These are phyloP conservation scores for Gnomoniopsis sp. DNA, from an alignment of 2,329 filamentous ascomycete genomes.

Conservation along the genomic window DNA sequence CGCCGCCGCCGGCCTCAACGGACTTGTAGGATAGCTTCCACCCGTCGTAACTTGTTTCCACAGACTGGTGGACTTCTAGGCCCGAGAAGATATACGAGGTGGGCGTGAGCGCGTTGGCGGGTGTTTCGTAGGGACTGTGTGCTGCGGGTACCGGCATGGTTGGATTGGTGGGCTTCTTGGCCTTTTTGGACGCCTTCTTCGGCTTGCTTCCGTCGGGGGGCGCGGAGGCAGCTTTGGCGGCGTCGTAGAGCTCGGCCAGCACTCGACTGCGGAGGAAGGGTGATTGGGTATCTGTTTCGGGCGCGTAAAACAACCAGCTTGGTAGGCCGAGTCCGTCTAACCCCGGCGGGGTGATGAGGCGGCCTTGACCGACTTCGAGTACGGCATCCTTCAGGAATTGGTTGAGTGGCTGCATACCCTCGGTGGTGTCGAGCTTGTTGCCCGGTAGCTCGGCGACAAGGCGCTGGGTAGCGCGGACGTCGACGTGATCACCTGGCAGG, in stretches of 20 bases:
- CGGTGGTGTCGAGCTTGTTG: slow-evolving; percentile 18
- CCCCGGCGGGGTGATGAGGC: slow-evolving; percentile 42
- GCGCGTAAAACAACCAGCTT: slow-evolving; percentile 16
- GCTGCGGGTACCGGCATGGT: neutral
- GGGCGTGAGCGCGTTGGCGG: slow-evolving; percentile 8
- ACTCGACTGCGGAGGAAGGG: neutral
- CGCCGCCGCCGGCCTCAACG: slow-evolving; percentile 49
- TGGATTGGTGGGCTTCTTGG: neutral
- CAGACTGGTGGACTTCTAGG: slow-evolving; percentile 48
- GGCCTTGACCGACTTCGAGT: slow-evolving; percentile 45
- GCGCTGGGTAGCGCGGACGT: slow-evolving; percentile 43
- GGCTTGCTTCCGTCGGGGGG: neutral
- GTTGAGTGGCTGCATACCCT: slow-evolving; percentile 31
- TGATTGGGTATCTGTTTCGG: neutral
- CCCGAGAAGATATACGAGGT: slow-evolving; percentile 43
- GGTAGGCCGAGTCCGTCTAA: slow-evolving; percentile 25
- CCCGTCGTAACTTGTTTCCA: slow-evolving; percentile 38
- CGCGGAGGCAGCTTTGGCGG: neutral
- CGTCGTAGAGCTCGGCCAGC: neutral
- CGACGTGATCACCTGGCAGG: slow-evolving; percentile 43
- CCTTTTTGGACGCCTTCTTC: neutral
- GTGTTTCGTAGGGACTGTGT: neutral
- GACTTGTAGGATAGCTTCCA: slow-evolving; percentile 49
- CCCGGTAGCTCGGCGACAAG: slow-evolving; percentile 30
- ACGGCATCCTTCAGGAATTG: slow-evolving; percentile 42